Percentiles rank a stretch among this genome's conserved stretches.
Evolutionary conservation across 805 yeast genomes (phyloP).

Genomic region (Starmera quercuum): DNA sequence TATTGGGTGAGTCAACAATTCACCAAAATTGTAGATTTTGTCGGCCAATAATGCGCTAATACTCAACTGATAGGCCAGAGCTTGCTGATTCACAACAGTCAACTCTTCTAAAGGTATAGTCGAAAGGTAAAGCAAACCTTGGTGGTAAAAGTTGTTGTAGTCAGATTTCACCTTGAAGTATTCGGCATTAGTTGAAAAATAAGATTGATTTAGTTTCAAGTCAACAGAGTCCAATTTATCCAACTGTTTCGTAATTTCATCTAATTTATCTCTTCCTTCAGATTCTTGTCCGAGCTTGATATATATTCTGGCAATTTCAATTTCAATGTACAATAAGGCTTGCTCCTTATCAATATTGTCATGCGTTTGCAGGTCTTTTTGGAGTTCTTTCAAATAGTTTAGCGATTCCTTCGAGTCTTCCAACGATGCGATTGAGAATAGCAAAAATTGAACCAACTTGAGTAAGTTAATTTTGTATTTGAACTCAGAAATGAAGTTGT

Average conservation of each 20-base stretch:
- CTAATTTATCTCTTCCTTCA: constrained; percentile 63
- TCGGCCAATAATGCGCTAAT: constrained; percentile 88
- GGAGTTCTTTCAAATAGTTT: constrained; percentile 36
- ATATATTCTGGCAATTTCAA: constrained; percentile 71
- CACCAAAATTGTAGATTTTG: constrained; percentile 91
- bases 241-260: constrained; percentile 47
- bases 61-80: constrained; percentile 67
- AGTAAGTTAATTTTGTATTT: constrained; percentile 70
- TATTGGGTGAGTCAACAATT: constrained; percentile 83
- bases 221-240: constrained; percentile 52
- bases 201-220: constrained; percentile 70
- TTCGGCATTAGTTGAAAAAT: constrained; percentile 72
- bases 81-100: constrained; percentile 31
- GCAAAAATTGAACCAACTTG: constrained; percentile 68
- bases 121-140: constrained; percentile 74
- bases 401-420: constrained; percentile 40
- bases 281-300: constrained; percentile 46
- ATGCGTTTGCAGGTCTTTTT: constrained; percentile 34
- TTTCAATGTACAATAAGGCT: constrained; percentile 50
- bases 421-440: constrained; percentile 41
- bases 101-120: constrained; percentile 47
- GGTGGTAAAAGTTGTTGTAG: constrained; percentile 74
- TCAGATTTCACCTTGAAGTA: constrained; percentile 69
- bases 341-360: constrained; percentile 36
- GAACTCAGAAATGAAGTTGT: constrained; percentile 61